phyloP scores from a whole-genome alignment of 1,284 basidiomycete species.

The Irpex rosettiformis region DNA sequence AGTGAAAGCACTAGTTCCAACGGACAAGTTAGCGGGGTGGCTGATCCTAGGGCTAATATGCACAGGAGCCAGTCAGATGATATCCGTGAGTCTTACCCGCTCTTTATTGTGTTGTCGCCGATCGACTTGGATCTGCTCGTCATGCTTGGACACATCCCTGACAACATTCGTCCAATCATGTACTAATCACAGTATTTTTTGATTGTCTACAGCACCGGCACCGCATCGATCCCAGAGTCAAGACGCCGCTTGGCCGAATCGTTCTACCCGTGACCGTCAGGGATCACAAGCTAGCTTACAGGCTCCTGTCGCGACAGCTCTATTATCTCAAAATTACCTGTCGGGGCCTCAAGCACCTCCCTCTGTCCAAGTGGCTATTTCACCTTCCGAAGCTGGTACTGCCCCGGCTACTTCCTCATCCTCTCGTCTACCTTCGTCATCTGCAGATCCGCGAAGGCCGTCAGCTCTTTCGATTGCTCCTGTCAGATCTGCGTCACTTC shows the following conservation, averaged over 20 bases:
- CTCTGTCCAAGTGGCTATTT: constrained; percentile 13
- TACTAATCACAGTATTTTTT: constrained; percentile 8
- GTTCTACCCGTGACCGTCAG: constrained; percentile 14
- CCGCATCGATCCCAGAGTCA: constrained; percentile 8
- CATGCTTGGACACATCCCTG: not conserved
- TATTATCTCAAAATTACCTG: constrained; percentile 13
- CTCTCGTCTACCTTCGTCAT: constrained; percentile 1
- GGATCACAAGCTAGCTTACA: constrained; percentile 22
- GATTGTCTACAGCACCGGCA: constrained; percentile 5
- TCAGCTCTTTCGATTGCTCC: constrained; percentile 16
- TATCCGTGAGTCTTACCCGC: constrained; percentile 39
- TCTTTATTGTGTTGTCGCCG: constrained; percentile 12
- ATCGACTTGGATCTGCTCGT: constrained; percentile 3
- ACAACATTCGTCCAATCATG: not conserved
- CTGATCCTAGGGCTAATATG: constrained; percentile 31
- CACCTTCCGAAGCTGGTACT: constrained; percentile 8
- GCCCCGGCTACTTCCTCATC: constrained; percentile 9
- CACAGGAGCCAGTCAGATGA: constrained; percentile 50
- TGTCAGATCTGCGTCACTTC: constrained; percentile 11
- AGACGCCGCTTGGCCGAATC: constrained; percentile 6
- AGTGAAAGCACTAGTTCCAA: constrained; percentile 20
- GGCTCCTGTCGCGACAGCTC: constrained; percentile 14
- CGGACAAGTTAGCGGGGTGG: constrained; percentile 3
- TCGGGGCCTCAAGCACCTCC: constrained; percentile 20
- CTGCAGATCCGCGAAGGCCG: constrained; percentile 13